A percentile compares a stretch with the other conserved stretches of the same genome.
phyloP scores from a whole-genome alignment of 2,329 filamentous ascomycete species.

The Colletotrichum destructivum region DNA sequence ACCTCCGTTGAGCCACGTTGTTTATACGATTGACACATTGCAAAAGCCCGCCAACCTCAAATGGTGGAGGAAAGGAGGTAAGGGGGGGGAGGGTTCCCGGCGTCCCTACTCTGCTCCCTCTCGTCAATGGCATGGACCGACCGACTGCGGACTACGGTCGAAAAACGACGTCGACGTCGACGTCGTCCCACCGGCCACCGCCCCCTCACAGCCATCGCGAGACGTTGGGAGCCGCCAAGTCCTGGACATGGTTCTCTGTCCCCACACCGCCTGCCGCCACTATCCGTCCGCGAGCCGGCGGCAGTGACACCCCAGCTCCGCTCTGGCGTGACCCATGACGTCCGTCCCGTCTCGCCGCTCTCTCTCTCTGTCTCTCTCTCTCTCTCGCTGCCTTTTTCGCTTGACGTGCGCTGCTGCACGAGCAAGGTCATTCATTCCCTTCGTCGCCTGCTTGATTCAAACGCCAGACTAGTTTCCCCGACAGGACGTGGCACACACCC shows the following conservation, averaged over 20 bases:
- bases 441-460: too few relatives aligned
- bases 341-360: slow-evolving; percentile 25
- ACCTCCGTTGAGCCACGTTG: background rate
- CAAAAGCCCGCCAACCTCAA: background rate
- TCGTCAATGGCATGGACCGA: background rate
- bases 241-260: background rate
- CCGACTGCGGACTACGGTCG: background rate
- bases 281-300: background rate
- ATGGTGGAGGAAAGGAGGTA: background rate
- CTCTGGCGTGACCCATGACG: slow-evolving; percentile 39
- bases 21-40: background rate
- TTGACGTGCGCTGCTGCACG: background rate
- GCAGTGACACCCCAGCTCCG: background rate
- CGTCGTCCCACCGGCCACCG: slow-evolving; percentile 2
- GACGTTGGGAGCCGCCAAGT: slow-evolving; percentile 5
- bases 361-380: background rate
- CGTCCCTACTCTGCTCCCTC: too few relatives aligned
- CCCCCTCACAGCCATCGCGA: background rate
- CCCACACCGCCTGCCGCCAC: background rate
- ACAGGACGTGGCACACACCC: background rate
- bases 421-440: background rate
- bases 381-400: background rate
- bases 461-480: background rate
- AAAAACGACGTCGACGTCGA: background rate
- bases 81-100: too few relatives aligned